Conservation (phyloP, 208 protist species). For the Trypanosoma lewisi region DNA sequence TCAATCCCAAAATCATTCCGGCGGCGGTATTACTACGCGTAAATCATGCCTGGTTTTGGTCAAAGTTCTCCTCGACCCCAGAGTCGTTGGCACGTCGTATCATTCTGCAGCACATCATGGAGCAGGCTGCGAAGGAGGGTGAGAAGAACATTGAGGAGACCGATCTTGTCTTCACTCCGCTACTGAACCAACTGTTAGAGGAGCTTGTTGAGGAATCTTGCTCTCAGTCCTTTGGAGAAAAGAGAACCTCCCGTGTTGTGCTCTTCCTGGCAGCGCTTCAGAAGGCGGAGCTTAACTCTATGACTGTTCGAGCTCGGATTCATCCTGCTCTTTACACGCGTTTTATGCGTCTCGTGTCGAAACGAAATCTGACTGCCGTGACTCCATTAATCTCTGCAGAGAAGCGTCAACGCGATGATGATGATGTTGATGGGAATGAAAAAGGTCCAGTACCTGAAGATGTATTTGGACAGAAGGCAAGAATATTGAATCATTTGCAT, state of each 20-base stretch:
- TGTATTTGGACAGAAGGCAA: background rate
- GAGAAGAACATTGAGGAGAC: slow-evolving; percentile 1
- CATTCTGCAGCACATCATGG: slow-evolving; percentile 19
- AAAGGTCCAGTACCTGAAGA: background rate
- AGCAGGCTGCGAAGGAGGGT: slow-evolving; percentile 10
- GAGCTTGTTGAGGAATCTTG: background rate
- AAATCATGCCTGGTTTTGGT: slow-evolving; percentile 19
- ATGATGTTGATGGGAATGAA: too few relatives aligned
- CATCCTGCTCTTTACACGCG: slow-evolving; percentile 1
- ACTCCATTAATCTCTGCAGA: background rate
- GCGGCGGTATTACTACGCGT: slow-evolving; percentile 3
- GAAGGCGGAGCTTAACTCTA: background rate
- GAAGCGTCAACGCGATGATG: slow-evolving; percentile 1
- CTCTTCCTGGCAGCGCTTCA: slow-evolving; percentile 1
- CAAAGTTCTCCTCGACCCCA: background rate
- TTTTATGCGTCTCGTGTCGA: slow-evolving; percentile 5
- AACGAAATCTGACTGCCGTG: background rate
- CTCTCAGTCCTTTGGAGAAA: background rate
- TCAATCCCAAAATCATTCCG: slow-evolving; percentile 16
- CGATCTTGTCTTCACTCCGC: slow-evolving; percentile 21
- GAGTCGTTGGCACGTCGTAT: background rate
- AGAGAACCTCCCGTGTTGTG: background rate
- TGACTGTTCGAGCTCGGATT: background rate
- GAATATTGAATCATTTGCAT: slow-evolving; percentile 1
- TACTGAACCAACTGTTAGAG: slow-evolving; percentile 24